These are phyloP conservation scores for Hypoxylon perforatum DNA, from an alignment of 495 filamentous ascomycete species.

Conservation along the genomic window DNA sequence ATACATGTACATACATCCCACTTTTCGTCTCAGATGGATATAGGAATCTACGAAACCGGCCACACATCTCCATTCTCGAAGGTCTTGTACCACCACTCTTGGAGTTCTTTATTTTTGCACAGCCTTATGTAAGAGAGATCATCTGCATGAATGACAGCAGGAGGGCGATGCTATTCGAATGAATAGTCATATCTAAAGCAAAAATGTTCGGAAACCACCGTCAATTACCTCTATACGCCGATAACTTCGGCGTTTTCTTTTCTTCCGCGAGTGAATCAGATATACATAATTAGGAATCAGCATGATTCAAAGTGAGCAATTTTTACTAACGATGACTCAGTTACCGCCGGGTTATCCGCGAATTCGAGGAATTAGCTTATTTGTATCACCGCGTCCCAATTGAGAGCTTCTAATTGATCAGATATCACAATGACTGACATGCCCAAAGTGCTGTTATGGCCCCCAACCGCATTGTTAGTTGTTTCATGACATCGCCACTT, in stretches of 20 bases:
- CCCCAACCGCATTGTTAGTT: slow-evolving; percentile 22
- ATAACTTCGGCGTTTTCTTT: slow-evolving; percentile 8
- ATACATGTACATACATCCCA: slow-evolving; percentile 7
- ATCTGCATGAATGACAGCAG: slow-evolving; percentile 35
- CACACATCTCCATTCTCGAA: background rate
- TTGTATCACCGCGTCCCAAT: slow-evolving; percentile 17
- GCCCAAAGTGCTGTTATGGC: background rate
- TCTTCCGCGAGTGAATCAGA: slow-evolving; percentile 2
- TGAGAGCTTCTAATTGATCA: slow-evolving; percentile 6
- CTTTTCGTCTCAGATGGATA: slow-evolving; percentile 4
- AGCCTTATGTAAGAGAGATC: slow-evolving; percentile 32
- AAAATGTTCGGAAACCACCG: slow-evolving; percentile 26
- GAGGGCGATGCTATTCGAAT: slow-evolving; percentile 16
- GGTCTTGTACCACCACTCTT: slow-evolving; percentile 7
- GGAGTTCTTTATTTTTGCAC: slow-evolving; percentile 10
- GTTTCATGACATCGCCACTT: slow-evolving; percentile 36
- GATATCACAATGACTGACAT: background rate
- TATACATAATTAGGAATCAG: slow-evolving; percentile 4
- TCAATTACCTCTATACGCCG: slow-evolving; percentile 22
- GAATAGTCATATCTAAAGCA: slow-evolving; percentile 19
- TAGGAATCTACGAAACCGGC: background rate
- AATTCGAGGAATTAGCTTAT: slow-evolving; percentile 7
- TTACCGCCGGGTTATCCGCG: slow-evolving; percentile 21
- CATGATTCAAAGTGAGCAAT: slow-evolving; percentile 20
- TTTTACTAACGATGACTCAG: slow-evolving; percentile 21